Base-by-base conservation (phyloP, 305 asterid species). In the Fraxinus floribunda region DNA sequence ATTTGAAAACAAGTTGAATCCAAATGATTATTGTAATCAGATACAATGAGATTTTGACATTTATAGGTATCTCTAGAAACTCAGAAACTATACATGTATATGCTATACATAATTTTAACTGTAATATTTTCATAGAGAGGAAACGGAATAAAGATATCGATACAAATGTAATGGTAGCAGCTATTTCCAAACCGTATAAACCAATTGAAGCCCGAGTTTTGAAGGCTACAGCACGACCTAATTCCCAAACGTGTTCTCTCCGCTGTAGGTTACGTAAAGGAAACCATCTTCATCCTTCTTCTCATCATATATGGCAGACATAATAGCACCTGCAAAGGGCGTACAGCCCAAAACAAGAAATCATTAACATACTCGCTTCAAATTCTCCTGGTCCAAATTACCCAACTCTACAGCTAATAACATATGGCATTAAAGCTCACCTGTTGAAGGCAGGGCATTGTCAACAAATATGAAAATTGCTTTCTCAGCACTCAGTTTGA, bases 401-500 rank as follows among this genome's bases (percentile, higher is more conserved):
- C 7, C 5, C 26, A 4, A 35, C 0, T n/a, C 16, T 66, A 26
- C 1, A 66, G 22, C 16, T 22, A 66, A 26, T 8, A 24, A 16
- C 73, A 8, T 24, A 26, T 66, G 73, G 22, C 16, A 30, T 24
- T 32, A 73, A 55, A n/a, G 60, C 83, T 30, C 62, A 87, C 91
- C 90, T 55, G 90, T 89, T 26, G 91, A 89, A 5, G 91, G 91
- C 15, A 89, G 87, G 81, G 82, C 87, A 81, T 87, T 89, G 77
- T 87, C 91, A 2, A 89, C 81, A 26, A 89, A 89, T 74, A 89
- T 87, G 83, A 87, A 87, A 9, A 89, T 87, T 55, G 90, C 91
- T 81, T 85, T 89, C 83, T 89, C 91, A 24, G 91, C 90, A 46
- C 91, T 89, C 77, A 89, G 84, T 77, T 89, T 89, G 87, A 89